A percentile compares a stretch with the other conserved stretches of the same genome.
Conservation (phyloP, 176 grass and related monocot species). For the Canna indica region DNA sequence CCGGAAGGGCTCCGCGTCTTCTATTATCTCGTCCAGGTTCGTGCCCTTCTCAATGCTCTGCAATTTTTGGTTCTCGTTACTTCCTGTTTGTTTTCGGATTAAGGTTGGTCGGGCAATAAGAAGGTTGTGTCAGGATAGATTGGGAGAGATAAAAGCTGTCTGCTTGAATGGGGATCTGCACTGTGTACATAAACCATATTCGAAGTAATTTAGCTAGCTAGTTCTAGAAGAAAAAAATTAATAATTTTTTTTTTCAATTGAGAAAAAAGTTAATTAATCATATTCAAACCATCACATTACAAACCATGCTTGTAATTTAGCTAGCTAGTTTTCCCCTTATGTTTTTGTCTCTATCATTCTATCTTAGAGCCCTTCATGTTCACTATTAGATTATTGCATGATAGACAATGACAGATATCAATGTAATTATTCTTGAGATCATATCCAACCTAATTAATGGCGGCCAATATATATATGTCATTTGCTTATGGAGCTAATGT, state of each 20-base stretch:
- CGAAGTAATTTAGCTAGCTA: neutral
- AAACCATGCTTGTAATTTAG: no score
- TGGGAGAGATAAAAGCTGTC: neutral
- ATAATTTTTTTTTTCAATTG: no score
- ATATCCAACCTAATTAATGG: neutral
- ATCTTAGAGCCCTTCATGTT: neutral
- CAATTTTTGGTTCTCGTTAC: neutral
- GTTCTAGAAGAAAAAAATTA: no score
- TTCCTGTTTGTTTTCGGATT: neutral
- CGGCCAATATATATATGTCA: neutral
- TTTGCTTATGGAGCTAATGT: no score
- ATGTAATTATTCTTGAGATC: neutral
- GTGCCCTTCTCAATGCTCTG: neutral
- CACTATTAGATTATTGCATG: neutral
- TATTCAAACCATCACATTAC: no score
- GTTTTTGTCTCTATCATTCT: no score
- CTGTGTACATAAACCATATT: no score
- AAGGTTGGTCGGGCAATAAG: neutral
- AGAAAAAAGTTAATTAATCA: no score
- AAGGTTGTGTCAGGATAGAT: neutral
- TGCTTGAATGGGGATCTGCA: neutral
- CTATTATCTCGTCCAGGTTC: conserved; percentile 90
- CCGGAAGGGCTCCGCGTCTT: conserved; percentile 87
- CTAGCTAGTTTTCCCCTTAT: neutral
- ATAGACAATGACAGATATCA: neutral